These are phyloP conservation scores for Keqinozyma sinolaborantium DNA, from an alignment of 1,139 yeast genomes.

Conservation along the genomic window DNA sequence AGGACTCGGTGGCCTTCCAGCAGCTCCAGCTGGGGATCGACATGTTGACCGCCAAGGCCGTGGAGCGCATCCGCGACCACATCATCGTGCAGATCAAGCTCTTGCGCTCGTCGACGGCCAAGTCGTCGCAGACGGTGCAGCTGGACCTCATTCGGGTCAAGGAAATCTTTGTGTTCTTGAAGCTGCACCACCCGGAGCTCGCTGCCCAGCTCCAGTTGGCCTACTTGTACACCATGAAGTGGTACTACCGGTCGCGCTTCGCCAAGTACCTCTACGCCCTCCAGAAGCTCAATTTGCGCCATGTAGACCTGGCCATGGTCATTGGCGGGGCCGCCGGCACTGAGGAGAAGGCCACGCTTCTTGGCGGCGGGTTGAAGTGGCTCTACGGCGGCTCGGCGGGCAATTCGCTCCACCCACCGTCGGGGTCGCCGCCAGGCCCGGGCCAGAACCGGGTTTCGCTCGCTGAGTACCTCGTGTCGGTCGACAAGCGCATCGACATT, in stretches of 20 bases:
- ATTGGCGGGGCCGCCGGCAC: conserved; percentile 38
- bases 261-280: conserved; percentile 75
- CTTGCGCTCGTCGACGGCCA: conserved; percentile 43
- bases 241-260: conserved; percentile 86
- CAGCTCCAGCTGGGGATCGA: conserved; percentile 38
- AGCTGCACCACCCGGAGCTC: conserved; percentile 53
- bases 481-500: conserved; percentile 52
- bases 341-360: conserved; percentile 23
- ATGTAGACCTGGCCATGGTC: conserved; percentile 49
- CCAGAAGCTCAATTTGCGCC: conserved; percentile 54
- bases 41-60: conserved; percentile 45
- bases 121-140: conserved; percentile 75
- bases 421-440: conserved; percentile 2
- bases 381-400: conserved; percentile 9
- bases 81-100: conserved; percentile 61
- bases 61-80: conserved; percentile 75
- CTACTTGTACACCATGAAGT: conserved; percentile 80
- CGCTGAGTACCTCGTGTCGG: conserved; percentile 52
- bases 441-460: conserved; percentile 16
- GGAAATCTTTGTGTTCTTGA: conserved; percentile 59
- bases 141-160: conserved; percentile 55
- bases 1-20: conserved; percentile 27
- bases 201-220: conserved; percentile 79
- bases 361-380: conserved; percentile 30
- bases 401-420: conserved; percentile 3